These are phyloP conservation scores for Malassezia nana DNA, from an alignment of 1,284 basidiomycete genomes.

Conservation along the genomic window DNA sequence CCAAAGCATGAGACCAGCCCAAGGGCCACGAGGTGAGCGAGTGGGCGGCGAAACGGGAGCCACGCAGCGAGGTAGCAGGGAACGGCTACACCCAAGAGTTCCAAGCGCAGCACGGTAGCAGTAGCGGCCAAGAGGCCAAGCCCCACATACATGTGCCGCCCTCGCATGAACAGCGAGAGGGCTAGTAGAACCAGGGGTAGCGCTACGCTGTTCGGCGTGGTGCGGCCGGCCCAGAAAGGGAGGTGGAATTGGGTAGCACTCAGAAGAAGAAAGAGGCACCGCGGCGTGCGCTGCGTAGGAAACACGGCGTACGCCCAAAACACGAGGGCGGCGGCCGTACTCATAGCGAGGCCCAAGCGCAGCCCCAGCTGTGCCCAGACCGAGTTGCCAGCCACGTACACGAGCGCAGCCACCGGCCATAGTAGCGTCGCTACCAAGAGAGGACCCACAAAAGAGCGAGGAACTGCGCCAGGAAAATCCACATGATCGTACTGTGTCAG, in stretches of 20 bases:
- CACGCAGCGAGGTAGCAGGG: constrained; percentile 29
- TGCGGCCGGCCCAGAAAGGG: constrained; percentile 82
- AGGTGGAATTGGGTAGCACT: constrained; percentile 78
- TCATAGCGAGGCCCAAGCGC: constrained; percentile 62
- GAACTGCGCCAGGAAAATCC: constrained; percentile 76
- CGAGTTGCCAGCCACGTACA: constrained; percentile 51
- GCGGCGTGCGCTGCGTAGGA: not conserved
- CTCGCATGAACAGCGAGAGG: constrained; percentile 54
- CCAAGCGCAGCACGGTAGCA: constrained; percentile 68
- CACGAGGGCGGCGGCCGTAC: constrained; percentile 61
- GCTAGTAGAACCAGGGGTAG: constrained; percentile 64
- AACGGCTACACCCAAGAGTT: constrained; percentile 54
- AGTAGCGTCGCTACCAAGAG: constrained; percentile 35
- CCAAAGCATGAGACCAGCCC: constrained; percentile 12
- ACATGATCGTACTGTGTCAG: constrained; percentile 71
- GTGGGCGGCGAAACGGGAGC: constrained; percentile 10
- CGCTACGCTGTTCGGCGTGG: constrained; percentile 87
- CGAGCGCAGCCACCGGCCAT: constrained; percentile 44
- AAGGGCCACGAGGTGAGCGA: constrained; percentile 14
- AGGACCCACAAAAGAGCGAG: constrained; percentile 73
- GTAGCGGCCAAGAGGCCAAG: constrained; percentile 57
- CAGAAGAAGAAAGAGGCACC: constrained; percentile 54
- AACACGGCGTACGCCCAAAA: constrained; percentile 51
- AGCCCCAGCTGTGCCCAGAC: constrained; percentile 59
- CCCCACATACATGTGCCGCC: constrained; percentile 23